phyloP scores from a whole-genome alignment of 1,284 basidiomycete genomes.

The Leucoagaricus sp. region DNA sequence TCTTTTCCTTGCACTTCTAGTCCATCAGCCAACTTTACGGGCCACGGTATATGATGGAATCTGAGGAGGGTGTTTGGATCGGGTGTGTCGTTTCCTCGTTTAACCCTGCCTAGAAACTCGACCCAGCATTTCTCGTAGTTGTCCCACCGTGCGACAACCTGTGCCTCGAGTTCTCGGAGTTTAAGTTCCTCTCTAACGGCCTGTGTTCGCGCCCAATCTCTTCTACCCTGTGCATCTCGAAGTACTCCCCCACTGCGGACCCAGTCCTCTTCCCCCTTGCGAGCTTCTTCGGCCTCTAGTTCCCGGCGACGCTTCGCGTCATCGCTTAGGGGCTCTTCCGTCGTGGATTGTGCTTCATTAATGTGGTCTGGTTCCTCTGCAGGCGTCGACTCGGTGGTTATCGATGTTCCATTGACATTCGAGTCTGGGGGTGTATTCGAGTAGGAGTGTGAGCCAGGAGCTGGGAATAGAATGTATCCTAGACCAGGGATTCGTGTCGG shows the following conservation, averaged over 20 bases:
- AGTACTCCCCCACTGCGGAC: constrained; percentile 58
- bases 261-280: constrained; percentile 56
- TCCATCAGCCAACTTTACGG: constrained; percentile 32
- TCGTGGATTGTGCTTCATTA: background rate
- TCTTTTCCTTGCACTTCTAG: constrained; percentile 29
- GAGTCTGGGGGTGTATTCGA: background rate
- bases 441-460: background rate
- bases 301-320: constrained; percentile 12
- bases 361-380: too few relatives aligned
- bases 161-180: constrained; percentile 39
- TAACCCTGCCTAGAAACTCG: constrained; percentile 27
- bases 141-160: constrained; percentile 44
- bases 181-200: constrained; percentile 43
- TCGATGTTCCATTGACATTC: background rate
- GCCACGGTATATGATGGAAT: constrained; percentile 65
- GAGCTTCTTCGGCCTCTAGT: constrained; percentile 31
- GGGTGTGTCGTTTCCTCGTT: background rate
- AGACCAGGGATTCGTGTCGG: constrained; percentile 1
- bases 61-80: constrained; percentile 12
- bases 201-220: constrained; percentile 51
- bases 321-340: constrained; percentile 1
- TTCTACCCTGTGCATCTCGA: constrained; percentile 48
- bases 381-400: background rate
- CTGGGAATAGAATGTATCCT: constrained; percentile 10
- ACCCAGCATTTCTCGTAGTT: constrained; percentile 52